Base-by-base conservation (phyloP, 2,329 filamentous ascomycete species). In the Orbilia javanica region DNA sequence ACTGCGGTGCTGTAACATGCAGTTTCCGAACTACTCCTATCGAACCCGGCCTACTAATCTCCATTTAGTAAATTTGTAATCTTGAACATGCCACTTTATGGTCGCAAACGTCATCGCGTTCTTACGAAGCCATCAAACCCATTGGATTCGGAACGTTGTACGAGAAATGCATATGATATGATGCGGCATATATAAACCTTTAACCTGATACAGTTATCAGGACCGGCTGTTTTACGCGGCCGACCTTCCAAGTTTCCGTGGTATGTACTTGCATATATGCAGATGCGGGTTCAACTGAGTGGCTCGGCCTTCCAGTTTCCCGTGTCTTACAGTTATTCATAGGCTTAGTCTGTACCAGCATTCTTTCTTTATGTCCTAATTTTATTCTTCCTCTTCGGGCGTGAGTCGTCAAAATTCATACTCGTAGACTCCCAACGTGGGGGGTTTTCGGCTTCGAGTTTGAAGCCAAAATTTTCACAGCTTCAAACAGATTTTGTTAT, bases 91-190 rank as follows among this genome's bases (percentile, higher is more conserved):
- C 29, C 57, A 53, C 27, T 53, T 53, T 29, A 36, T 44, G 13
- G 15, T 71, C 29, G 67, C 55, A 64, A 64, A 71, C 55, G 55
- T 71, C 55, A 71, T 64, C n/a, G n/a, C 46, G 27, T 57, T 57
- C 15, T 31, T 53, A 53, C 50, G 50, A 53, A 5, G 6, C 50
- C 11, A 53, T 53, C 27, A 34, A 1, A 15, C 18, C 27, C 7
- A 5, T 42, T 27, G 25, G 3, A 42, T 42, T 22, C 22, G 31
- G 50, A 53, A 53, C 50, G 10, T 53, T 31, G 11, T 34, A 31
- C 10, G 20, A 25, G 42, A 27, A 44, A 29, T 31, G 36, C 4
- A 13, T 39, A 39, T 39, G 34, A 39, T 39, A 39, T 34, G 34
- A 18, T 62, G 50, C 50, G 25, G 50, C 25, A 53, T n/a, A 53